Evolutionary conservation across 805 yeast genomes (phyloP), one percentile per base, ranked within the genome.

Genomic region (Lipomyces anomalus): DNA sequence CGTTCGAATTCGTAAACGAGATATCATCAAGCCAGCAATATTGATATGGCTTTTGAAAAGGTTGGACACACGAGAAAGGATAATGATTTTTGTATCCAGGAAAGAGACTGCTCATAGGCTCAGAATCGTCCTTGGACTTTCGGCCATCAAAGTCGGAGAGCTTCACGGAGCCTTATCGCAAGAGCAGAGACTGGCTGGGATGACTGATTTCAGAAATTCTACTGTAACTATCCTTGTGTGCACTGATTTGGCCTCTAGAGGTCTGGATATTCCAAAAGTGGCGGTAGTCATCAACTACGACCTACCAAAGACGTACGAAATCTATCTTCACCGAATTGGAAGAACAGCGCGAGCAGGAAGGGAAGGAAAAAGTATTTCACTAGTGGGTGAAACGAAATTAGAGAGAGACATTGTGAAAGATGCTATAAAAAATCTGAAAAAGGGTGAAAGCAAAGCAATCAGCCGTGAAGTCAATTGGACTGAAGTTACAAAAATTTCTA

Each of bases 291-390:
- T 92, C 61, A 92, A 92, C 67, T 92, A 74, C 65, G 98, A 92
- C 62, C 86, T 92, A 94, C 98, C 98, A 41, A 85, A 86, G 64
- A 73, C 84, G 24, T 82, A 84, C 60, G 98, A 92, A 55, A 76
- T 90, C 32, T 92, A 92, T 65, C 72, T 92, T 59, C 98, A 92
- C 69, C 84, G 98, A 73, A 96, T 92, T 49, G 98, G 98, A 68
- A 85, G 98, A 75, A 92, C 97, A 44, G 99, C 99, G 6, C 86
- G 99, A 78, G 99, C 97, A 42, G 97, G 97, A 18, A 79, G 97
- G 67, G 86, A 84, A 43, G 99, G 99, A 75, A 77, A 77, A 46
- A 84, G 97, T 37, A 82, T 92, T 34, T 82, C 97, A 2, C 80
- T 92, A 66, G 98, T 92, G 11, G 97, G 97, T 16, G 98, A 92